Base-by-base conservation (phyloP, 1,284 basidiomycete species). In the Cryptococcus depauperatus region DNA sequence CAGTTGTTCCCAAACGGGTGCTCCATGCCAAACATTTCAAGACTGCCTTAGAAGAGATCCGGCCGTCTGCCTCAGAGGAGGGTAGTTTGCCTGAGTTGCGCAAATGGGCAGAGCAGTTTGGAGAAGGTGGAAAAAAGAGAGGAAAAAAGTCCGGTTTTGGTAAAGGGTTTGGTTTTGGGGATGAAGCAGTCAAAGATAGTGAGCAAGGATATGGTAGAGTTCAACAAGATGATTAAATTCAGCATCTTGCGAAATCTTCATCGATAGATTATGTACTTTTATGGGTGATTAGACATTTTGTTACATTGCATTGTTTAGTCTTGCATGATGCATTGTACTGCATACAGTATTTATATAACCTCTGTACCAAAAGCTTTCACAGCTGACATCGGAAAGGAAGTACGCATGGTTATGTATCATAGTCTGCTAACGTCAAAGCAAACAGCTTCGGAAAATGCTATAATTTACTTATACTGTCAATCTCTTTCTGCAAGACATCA, bases 91-190 rank as follows among this genome's bases (percentile, higher is more conserved):
- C 83, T 2, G 87, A 87, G 52, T 72, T 92, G 51, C 79, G 86
- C 38, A 88, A 83, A 69, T 93, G 88, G 88, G 89, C 91, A 50
- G 84, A 89, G 35, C 84, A 90, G 64, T 92, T 89, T 65, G 89
- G 88, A 25, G 87, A 91, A 44, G 67, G 69, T 7, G 70, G 66
- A 6, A 69, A 52, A 25, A 50, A 57, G 43, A 53, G 57, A 37
- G 68, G 67, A 27, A 66, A 64, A 51, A 68, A 67, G 56, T 62
- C 56, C 37, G 69, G 70, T 5, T 74, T 73, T 45, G 72, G 73
- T 9, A 67, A 62, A 44, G 63, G 66, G 25, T 74, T 74, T 50
- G 73, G 73, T 3, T 73, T 74, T 50, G 64, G 65, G 5, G 59
- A 63, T 27, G 14, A 33, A 11, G 14, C 35, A 8, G 21, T 19